Conservation (phyloP, 1,284 basidiomycete genomes). For the Sanghuangporus baumii region DNA sequence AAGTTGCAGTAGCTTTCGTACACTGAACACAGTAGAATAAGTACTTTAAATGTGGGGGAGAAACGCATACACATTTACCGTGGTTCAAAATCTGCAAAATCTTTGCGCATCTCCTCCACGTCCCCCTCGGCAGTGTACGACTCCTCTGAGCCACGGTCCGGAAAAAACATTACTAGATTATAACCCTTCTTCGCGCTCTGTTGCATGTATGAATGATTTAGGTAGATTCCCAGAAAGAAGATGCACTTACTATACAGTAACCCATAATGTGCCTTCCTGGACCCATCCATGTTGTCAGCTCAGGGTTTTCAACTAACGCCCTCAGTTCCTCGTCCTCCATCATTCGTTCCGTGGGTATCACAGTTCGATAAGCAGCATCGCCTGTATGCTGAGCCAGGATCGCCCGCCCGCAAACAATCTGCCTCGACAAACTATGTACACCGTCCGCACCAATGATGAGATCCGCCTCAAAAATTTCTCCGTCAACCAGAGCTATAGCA, state of each 20-base stretch:
- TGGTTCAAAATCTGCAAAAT: slow-evolving; percentile 40
- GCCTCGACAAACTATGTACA: slow-evolving; percentile 39
- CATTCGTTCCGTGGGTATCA: slow-evolving; percentile 28
- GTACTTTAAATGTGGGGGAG: neutral
- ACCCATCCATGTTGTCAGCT: slow-evolving; percentile 42
- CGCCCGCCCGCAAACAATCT: slow-evolving; percentile 36
- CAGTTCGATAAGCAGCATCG: slow-evolving; percentile 36
- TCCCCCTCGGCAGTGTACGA: slow-evolving; percentile 11
- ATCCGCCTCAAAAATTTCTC: slow-evolving; percentile 39
- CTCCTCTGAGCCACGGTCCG: slow-evolving; percentile 25
- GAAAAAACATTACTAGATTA: slow-evolving; percentile 39
- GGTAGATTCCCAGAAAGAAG: neutral
- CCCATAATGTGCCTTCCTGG: slow-evolving; percentile 39
- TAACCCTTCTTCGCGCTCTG: slow-evolving; percentile 36
- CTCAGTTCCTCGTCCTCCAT: slow-evolving; percentile 30
- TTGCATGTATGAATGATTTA: neutral
- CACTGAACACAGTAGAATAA: slow-evolving; percentile 23
- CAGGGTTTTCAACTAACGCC: slow-evolving; percentile 33
- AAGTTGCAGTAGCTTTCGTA: slow-evolving; percentile 42
- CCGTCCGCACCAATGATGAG: slow-evolving; percentile 53
- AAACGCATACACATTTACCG: slow-evolving; percentile 25
- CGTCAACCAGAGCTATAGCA: slow-evolving; percentile 34
- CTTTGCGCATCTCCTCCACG: slow-evolving; percentile 38
- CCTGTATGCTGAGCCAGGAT: slow-evolving; percentile 34
- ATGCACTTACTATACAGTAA: slow-evolving; percentile 35